Conservation (phyloP, 2,329 filamentous ascomycete species). For the Claviceps spartinae region DNA sequence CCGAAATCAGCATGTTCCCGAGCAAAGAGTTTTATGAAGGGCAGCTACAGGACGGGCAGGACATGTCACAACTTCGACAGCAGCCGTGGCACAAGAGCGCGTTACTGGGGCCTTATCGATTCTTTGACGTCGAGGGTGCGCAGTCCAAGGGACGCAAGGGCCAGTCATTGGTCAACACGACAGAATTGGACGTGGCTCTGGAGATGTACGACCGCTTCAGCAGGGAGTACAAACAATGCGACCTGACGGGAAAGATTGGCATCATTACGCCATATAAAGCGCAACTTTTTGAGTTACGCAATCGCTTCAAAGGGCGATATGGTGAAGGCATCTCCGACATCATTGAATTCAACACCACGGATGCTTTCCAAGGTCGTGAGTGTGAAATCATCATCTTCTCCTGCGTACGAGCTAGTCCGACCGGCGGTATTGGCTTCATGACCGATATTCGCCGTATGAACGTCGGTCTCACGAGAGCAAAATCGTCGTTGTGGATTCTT, state of each 20-base stretch:
- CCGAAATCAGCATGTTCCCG: slow-evolving; percentile 84
- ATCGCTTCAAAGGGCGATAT: slow-evolving; percentile 57
- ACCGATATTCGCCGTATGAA: slow-evolving; percentile 98
- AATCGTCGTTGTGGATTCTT: slow-evolving; percentile 91
- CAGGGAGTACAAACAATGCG: slow-evolving; percentile 52
- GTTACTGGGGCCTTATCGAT: slow-evolving; percentile 82
- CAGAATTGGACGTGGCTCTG: slow-evolving; percentile 77
- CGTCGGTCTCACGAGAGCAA: slow-evolving; percentile 90
- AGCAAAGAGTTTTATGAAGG: slow-evolving; percentile 88
- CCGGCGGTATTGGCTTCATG: slow-evolving; percentile 95
- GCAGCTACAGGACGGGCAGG: slow-evolving; percentile 66
- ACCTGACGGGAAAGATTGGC: slow-evolving; percentile 74
- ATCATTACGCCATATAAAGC: slow-evolving; percentile 98
- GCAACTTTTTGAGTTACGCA: slow-evolving; percentile 68
- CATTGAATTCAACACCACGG: slow-evolving; percentile 97
- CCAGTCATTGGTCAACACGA: slow-evolving; percentile 79
- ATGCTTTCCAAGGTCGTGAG: slow-evolving; percentile 93
- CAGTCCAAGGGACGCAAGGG: slow-evolving; percentile 71
- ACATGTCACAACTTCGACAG: slow-evolving; percentile 63
- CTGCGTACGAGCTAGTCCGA: slow-evolving; percentile 85
- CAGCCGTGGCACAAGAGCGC: slow-evolving; percentile 76
- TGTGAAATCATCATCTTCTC: slow-evolving; percentile 98
- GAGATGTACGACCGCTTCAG: slow-evolving; percentile 70
- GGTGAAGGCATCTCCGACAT: slow-evolving; percentile 61
- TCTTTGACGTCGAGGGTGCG: slow-evolving; percentile 88